Base-by-base conservation (phyloP, 1,284 basidiomycete species). In the Apiotrichum montevideense region DNA sequence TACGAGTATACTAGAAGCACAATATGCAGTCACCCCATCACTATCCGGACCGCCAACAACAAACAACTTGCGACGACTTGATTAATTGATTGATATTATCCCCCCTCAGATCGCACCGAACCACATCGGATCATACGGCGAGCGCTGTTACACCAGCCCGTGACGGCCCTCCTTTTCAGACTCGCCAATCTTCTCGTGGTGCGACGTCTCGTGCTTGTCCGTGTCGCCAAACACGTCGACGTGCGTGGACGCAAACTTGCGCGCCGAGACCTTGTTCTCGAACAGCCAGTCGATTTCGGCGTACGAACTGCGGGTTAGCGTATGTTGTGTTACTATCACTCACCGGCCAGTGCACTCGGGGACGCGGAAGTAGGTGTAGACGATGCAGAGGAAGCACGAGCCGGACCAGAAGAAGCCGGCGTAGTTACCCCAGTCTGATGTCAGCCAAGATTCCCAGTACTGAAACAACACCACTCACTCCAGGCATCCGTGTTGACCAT, bases 401-500 rank as follows among this genome's bases (percentile, higher is more conserved):
- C 58, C 61, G 59, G 72, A 32, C 66, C 66, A 67, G 59, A 64
- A 65, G 59, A 66, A 64, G 21, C 64, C 66, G 33, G 61, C 58
- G 40, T 53, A 59, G 55, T 58, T 64, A 35, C 74, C 73, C 74
- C 76, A 77, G 65, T 77, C 52, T 44, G 42, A 6, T 8, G 42
- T 52, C 9, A 52, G 51, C 43, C 7, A 29, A 29, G 29, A 3
- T 29, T 29, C 29, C 29, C 29, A 29, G 29, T 29, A 29, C 29
- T 3, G 46, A 29, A 9, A 15, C 10, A 10, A 21, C 35, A 37
- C n/a, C 9, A 52, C 51, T 51, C 49, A 51, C 49, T 35, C 75
- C 78, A 79, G 6, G 72, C 73, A 29, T 65, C 66, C 4, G 76
- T 72, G 71, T 78, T 79, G 61, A 80, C 68, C 76, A 79, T 77